Conservation (phyloP, 371 early-diverging fungal genomes). For the Apophysomyces trapeziformis region DNA sequence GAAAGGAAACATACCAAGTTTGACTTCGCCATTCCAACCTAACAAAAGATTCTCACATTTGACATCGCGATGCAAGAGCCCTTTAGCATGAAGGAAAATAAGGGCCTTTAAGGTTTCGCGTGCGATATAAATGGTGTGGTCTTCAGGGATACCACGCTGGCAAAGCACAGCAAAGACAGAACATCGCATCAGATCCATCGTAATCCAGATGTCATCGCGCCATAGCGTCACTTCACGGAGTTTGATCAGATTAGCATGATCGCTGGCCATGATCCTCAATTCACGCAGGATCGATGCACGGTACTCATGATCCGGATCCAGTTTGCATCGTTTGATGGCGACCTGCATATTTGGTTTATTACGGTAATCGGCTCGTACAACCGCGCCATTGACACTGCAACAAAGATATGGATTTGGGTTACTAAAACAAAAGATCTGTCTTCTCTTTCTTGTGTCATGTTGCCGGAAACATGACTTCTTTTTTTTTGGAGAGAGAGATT, state of each 20-base stretch:
- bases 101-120: constrained; percentile 71
- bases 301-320: constrained; percentile 50
- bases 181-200: constrained; percentile 57
- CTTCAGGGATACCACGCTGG: constrained; percentile 53
- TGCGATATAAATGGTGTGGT: constrained; percentile 41
- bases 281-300: constrained; percentile 52
- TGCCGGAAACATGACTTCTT: background rate
- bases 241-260: constrained; percentile 45
- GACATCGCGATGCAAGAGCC: constrained; percentile 96
- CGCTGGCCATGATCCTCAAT: constrained; percentile 48
- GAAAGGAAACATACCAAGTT: constrained; percentile 77
- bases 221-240: constrained; percentile 45
- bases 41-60: constrained; percentile 98
- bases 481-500: background rate
- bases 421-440: too few species aligned
- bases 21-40: constrained; percentile 90
- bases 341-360: constrained; percentile 38
- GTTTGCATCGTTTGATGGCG: constrained; percentile 51
- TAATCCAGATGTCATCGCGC: constrained; percentile 52
- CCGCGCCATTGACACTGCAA: constrained; percentile 53
- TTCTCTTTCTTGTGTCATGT: background rate
- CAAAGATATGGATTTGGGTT: too few species aligned
- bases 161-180: constrained; percentile 53
- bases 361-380: constrained; percentile 42
- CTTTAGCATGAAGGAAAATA: constrained; percentile 87